Percentiles rank a stretch among this genome's conserved stretches.
phyloP scores from a whole-genome alignment of 1,139 yeast species.

The Suhomyces bribrorum region DNA sequence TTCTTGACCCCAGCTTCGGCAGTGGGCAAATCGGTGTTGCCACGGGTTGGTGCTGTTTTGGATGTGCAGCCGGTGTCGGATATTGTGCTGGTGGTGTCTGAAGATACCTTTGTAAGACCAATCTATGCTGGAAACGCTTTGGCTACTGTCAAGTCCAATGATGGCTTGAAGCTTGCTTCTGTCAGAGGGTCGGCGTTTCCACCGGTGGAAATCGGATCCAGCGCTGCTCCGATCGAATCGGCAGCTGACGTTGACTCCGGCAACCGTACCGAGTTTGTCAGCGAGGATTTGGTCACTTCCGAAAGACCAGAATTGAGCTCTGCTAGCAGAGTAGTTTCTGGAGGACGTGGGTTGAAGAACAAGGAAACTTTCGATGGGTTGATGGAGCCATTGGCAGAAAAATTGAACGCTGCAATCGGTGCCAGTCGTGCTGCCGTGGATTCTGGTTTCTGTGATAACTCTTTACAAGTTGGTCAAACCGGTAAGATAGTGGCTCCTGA shows the following conservation, averaged over 20 bases:
- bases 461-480: conserved; percentile 98
- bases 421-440: conserved; percentile 99
- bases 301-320: conserved; percentile 92
- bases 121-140: conserved; percentile 95
- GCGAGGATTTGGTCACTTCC: conserved; percentile 70
- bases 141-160: conserved; percentile 75
- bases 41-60: conserved; percentile 81
- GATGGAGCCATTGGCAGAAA: conserved; percentile 81
- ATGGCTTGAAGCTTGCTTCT: conserved; percentile 65
- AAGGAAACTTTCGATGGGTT: conserved; percentile 82
- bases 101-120: conserved; percentile 83
- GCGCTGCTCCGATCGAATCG: conserved; percentile 52
- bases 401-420: conserved; percentile 90
- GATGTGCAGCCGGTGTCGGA: conserved; percentile 91
- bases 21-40: conserved; percentile 82
- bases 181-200: conserved; percentile 86
- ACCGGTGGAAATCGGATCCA: conserved; percentile 47
- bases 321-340: conserved; percentile 79
- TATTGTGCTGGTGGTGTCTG: conserved; percentile 63
- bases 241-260: conserved; percentile 28
- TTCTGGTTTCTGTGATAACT: conserved; percentile 92
- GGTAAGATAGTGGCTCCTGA: conserved; percentile 98
- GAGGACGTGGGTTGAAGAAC: conserved; percentile 92
- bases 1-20: conserved; percentile 82
- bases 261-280: conserved; percentile 56